Percentiles rank a stretch among this genome's conserved stretches.
phyloP scores from a whole-genome alignment of 176 grass and related monocot genomes.

The Oryza officinalis region DNA sequence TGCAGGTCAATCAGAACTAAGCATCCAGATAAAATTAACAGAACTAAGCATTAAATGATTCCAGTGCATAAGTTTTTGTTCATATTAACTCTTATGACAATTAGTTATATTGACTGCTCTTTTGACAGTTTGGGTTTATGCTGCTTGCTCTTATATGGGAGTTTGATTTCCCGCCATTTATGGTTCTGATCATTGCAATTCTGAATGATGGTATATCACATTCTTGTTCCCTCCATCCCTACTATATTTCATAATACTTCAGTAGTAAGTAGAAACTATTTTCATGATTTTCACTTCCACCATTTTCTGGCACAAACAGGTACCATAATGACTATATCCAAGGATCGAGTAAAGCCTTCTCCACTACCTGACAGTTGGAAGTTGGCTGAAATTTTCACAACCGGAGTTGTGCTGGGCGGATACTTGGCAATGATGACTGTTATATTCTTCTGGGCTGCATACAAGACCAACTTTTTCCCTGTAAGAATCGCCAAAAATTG shows the following conservation, averaged over 20 bases:
- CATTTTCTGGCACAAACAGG: constrained; percentile 15
- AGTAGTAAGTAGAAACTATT: neutral
- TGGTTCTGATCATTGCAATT: constrained; percentile 73
- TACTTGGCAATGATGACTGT: constrained; percentile 56
- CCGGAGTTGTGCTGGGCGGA: constrained; percentile 42
- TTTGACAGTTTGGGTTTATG: constrained; percentile 63
- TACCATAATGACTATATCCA: constrained; percentile 50
- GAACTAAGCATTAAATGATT: neutral
- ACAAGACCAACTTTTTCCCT: constrained; percentile 46
- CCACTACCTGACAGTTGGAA: constrained; percentile 52
- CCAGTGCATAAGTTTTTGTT: neutral
- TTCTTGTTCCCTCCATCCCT: constrained; percentile 10
- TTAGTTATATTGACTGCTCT: constrained; percentile 12
- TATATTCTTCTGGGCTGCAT: constrained; percentile 51
- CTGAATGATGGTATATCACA: constrained; percentile 61
- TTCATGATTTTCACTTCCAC: neutral
- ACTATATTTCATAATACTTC: neutral
- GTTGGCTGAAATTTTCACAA: constrained; percentile 49
- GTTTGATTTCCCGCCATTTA: constrained; percentile 59
- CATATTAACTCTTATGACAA: neutral
- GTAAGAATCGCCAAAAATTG: constrained; percentile 14
- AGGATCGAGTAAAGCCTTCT: constrained; percentile 50
- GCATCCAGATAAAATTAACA: neutral
- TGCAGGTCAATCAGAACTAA: neutral
- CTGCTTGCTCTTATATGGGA: constrained; percentile 59